Evolutionary conservation across 2,329 filamentous ascomycete genomes (phyloP).

Genomic region (Cytospora piceae): DNA sequence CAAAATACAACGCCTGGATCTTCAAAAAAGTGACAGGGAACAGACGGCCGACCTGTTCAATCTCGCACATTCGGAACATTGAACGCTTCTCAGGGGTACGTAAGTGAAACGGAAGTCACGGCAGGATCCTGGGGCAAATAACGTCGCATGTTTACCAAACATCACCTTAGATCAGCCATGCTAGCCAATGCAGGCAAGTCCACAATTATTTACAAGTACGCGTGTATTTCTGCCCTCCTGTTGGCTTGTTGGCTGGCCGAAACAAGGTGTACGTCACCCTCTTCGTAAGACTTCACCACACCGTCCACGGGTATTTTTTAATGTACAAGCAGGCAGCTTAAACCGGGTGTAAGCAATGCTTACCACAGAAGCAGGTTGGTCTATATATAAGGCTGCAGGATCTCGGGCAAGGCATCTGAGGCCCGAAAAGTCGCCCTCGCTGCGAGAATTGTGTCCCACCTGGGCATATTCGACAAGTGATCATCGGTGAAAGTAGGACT

Average conservation of each 20-base stretch:
- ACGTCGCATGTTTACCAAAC: background rate
- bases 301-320: too few species aligned
- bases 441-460: too few species aligned
- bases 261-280: conserved; percentile 17
- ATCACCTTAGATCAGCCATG: conserved; percentile 6
- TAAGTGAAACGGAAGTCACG: conserved; percentile 6
- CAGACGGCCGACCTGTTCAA: background rate
- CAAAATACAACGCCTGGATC: background rate
- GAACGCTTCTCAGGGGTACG: background rate
- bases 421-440: too few species aligned
- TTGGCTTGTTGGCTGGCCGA: conserved; percentile 7
- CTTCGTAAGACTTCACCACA: background rate
- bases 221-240: background rate
- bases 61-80: background rate
- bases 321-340: too few species aligned
- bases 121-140: conserved; percentile 8
- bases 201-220: background rate
- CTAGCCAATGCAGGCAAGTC: conserved; percentile 7
- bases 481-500: too few species aligned
- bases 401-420: too few species aligned
- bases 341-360: too few species aligned
- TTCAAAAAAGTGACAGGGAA: background rate
- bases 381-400: too few species aligned
- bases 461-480: too few species aligned
- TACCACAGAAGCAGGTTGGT: too few species aligned